Percentiles rank a stretch among this genome's conserved stretches.
phyloP scores from a whole-genome alignment of 1,284 basidiomycete species.

The Macrocybe sp. region DNA sequence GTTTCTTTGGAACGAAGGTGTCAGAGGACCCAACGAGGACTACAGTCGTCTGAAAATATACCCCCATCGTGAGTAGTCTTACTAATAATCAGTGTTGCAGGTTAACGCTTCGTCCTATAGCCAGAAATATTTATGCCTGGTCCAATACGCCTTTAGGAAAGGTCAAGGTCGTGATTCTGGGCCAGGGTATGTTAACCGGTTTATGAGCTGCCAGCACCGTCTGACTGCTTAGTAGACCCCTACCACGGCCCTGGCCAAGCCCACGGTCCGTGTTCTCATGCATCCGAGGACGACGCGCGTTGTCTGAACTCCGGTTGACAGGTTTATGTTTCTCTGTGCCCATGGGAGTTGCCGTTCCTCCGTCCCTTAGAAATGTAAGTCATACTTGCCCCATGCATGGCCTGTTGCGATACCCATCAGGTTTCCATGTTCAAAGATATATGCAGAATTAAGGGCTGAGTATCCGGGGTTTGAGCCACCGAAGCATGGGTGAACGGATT shows the following conservation, averaged over 20 bases:
- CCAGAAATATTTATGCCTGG: conserved; percentile 77
- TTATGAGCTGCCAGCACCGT: conserved; percentile 7
- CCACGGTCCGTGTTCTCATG: conserved; percentile 44
- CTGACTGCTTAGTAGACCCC: conserved; percentile 41
- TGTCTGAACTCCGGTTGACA: conserved; percentile 21
- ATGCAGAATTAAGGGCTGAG: conserved; percentile 80
- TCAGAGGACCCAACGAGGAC: conserved; percentile 47
- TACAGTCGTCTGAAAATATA: conserved; percentile 46
- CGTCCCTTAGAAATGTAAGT: conserved; percentile 75
- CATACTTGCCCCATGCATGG: conserved; percentile 8
- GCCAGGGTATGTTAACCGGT: conserved; percentile 40
- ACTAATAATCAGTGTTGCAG: conserved; percentile 3
- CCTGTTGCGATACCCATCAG: conserved; percentile 1
- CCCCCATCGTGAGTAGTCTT: conserved; percentile 50
- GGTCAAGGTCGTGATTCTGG: conserved; percentile 77
- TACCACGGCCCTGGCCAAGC: conserved; percentile 68
- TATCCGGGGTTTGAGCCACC: conserved; percentile 79
- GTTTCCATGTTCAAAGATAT: conserved; percentile 54
- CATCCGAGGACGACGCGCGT: conserved; percentile 5
- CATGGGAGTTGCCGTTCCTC: conserved; percentile 66
- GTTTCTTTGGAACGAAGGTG: conserved; percentile 66
- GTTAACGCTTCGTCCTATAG: conserved; percentile 28
- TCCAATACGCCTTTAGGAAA: conserved; percentile 74
- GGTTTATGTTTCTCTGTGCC: conserved; percentile 87
- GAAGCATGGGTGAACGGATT: conserved; percentile 70